Evolutionary conservation across 2,329 filamentous ascomycete species (phyloP).

Genomic region (Pestalotiopsis sp.): DNA sequence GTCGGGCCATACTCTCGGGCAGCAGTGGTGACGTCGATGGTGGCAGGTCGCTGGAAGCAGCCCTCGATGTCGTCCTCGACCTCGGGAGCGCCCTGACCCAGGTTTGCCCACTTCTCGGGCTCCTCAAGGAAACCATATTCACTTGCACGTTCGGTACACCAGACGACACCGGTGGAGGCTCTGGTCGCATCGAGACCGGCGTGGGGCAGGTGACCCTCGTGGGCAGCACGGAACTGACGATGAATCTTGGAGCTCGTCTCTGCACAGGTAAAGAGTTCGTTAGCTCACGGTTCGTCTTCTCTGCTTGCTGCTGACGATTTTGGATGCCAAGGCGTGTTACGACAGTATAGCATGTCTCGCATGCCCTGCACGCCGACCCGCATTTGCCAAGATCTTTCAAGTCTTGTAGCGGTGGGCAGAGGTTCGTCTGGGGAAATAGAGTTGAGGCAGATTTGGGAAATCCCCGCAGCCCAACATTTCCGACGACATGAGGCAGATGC

Average conservation of each 20-base stretch:
- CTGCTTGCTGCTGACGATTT: neutral
- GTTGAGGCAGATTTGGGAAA: neutral
- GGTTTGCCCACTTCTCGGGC: slow-evolving; percentile 84
- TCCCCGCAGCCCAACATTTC: neutral
- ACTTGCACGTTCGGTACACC: slow-evolving; percentile 84
- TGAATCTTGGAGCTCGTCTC: slow-evolving; percentile 85
- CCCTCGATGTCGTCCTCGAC: slow-evolving; percentile 92
- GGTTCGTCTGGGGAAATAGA: neutral
- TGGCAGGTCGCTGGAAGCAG: slow-evolving; percentile 80
- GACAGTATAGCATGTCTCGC: neutral
- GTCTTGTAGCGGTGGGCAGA: neutral
- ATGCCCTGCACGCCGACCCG: neutral
- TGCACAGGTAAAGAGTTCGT: slow-evolving; percentile 35
- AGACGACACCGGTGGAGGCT: slow-evolving; percentile 91
- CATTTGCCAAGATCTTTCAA: neutral
- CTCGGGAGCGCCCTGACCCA: slow-evolving; percentile 92
- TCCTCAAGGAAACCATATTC: slow-evolving; percentile 88
- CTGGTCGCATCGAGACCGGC: slow-evolving; percentile 87
- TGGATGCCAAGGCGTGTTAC: slow-evolving; percentile 5
- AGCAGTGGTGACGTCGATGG: slow-evolving; percentile 76
- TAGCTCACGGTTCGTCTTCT: slow-evolving; percentile 19
- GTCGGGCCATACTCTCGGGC: slow-evolving; percentile 92
- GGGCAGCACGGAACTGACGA: slow-evolving; percentile 84
- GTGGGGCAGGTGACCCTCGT: slow-evolving; percentile 89
- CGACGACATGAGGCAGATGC: neutral